phyloP scores from a whole-genome alignment of 164 flowering plant genomes.

The Stephania japonica region DNA sequence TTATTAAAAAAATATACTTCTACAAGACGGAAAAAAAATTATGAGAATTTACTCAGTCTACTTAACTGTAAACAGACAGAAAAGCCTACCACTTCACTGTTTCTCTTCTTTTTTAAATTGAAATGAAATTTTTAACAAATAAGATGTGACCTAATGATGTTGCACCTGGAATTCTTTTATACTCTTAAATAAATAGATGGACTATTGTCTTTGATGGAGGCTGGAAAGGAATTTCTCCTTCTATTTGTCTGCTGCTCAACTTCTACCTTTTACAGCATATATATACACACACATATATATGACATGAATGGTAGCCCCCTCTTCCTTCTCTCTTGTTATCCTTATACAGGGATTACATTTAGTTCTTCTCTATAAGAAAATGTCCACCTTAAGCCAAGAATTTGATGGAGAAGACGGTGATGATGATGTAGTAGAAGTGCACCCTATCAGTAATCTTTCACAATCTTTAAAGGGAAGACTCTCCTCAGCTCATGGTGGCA shows the following conservation, averaged over 20 bases:
- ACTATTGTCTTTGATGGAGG: slow-evolving; percentile 18
- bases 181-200: slow-evolving; percentile 7
- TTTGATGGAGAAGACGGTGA: slow-evolving; percentile 21
- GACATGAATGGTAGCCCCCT: not conserved
- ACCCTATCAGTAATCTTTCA: slow-evolving; percentile 19
- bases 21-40: not conserved
- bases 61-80: slow-evolving; percentile 12
- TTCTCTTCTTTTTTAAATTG: not conserved
- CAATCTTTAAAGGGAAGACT: slow-evolving; percentile 28
- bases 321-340: not conserved
- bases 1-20: no score
- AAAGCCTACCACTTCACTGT: not conserved
- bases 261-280: slow-evolving; percentile 14
- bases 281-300: not conserved
- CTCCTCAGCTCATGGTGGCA: slow-evolving; percentile 11
- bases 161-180: slow-evolving; percentile 14
- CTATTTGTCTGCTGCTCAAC: slow-evolving; percentile 25
- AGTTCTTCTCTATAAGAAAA: slow-evolving; percentile 1
- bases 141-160: slow-evolving; percentile 10
- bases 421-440: slow-evolving; percentile 12
- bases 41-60: not conserved
- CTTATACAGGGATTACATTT: not conserved
- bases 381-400: slow-evolving; percentile 25
- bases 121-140: not conserved
- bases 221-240: slow-evolving; percentile 24